Base-by-base conservation (phyloP, 176 grass and related monocot species). In the Oryza meyeriana region DNA sequence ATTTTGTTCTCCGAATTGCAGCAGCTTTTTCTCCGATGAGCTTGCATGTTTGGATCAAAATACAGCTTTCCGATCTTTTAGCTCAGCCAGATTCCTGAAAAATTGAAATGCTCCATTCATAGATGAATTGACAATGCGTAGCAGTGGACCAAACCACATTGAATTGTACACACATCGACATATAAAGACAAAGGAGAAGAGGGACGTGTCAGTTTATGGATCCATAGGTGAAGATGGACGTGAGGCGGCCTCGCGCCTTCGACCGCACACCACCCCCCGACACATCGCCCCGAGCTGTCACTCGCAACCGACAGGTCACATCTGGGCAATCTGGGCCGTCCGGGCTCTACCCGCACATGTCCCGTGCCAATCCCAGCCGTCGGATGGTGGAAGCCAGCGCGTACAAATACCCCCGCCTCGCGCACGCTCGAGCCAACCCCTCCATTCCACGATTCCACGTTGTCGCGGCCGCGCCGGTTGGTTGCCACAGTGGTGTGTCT, bases 1-100 rank as follows among this genome's bases (percentile, higher is more conserved):
- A 85, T 80, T 80, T 89, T 64, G 22, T 76, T 89, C 81, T 8
- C 48, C 17, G 40, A 52, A 62, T 69, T 52, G 18, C 72, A 27
- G 27, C 71, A 13, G 68, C 80, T 61, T 66, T 17, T 36, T 52
- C 6, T 22, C 48, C 8, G 48, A 52, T 2, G 45, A 44, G 55
- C 75, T 42, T 67, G 75, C 61, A 79, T 36, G 61, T 12, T 12
- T 22, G 34, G 14, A 28, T 75, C 27, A 68, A 42, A 34, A 67
- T 16, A 18, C 1, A 25, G 32, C 9, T 58, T 59, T 39, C 26
- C 12, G 13, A 26, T 11, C 64, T 69, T 26, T 36, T 52, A n/a
- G n/a, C n/a, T n/a, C n/a, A n/a, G n/a, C n/a, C n/a, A n/a, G n/a
- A n/a, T n/a, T n/a, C 75, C 7, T 12, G 2, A 42, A 42, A 42